Conservation (phyloP, 2,329 filamentous ascomycete genomes). For the Seiridium unicorne region DNA sequence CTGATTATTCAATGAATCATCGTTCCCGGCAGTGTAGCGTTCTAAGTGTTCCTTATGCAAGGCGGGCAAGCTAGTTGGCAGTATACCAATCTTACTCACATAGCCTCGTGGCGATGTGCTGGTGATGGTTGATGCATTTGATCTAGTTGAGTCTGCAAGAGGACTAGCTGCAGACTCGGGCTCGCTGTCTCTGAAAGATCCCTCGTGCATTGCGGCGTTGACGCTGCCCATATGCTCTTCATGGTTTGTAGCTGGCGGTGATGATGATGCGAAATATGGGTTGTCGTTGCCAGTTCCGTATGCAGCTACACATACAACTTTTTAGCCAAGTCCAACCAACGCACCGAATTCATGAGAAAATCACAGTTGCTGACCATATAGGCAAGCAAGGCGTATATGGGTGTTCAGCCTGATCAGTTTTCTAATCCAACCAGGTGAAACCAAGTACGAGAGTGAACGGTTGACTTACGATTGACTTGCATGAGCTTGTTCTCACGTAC, state of each 20-base stretch:
- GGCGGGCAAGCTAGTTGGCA: constrained; percentile 86
- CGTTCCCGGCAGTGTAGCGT: constrained; percentile 55
- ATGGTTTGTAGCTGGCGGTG: constrained; percentile 44
- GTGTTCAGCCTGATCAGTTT: too few species aligned
- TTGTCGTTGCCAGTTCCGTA: constrained; percentile 38
- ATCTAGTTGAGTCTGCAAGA: constrained; percentile 54
- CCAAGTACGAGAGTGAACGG: neutral
- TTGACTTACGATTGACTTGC: constrained; percentile 81
- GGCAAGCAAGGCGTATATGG: too few species aligned
- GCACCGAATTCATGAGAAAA: too few species aligned
- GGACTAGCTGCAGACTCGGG: constrained; percentile 43
- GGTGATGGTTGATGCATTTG: constrained; percentile 47
- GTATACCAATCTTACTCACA: constrained; percentile 83
- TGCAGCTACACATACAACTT: constrained; percentile 40
- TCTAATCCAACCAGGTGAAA: neutral
- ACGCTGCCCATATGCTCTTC: constrained; percentile 54
- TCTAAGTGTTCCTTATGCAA: constrained; percentile 92
- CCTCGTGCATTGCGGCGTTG: constrained; percentile 47
- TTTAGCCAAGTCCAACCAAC: neutral
- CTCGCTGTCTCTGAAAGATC: constrained; percentile 13
- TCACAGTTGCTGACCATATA: too few species aligned
- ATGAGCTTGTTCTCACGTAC: constrained; percentile 97
- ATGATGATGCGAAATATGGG: constrained; percentile 39
- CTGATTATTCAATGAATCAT: constrained; percentile 41
- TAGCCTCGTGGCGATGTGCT: constrained; percentile 53